Evolutionary conservation across 2,329 filamentous ascomycete species (phyloP), one percentile per base, ranked within the genome.

Genomic region (Geosmithia putterillii): DNA sequence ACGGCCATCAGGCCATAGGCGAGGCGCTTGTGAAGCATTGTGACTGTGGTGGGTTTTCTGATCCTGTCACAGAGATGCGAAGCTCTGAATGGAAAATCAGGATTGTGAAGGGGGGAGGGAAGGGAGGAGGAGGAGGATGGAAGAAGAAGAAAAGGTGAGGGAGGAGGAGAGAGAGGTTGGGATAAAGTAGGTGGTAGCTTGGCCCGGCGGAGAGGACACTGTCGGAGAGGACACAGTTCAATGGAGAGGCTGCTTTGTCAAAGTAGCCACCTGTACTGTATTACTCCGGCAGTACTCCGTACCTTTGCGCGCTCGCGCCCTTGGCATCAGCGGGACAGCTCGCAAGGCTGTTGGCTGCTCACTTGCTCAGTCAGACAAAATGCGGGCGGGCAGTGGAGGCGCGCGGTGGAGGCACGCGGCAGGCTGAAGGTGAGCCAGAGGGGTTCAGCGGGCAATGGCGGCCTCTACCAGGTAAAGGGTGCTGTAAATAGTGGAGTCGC

Each of bases 1-100:
- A 72, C 71, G 53, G 69, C 68, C 56, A 77, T 59, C 54, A 76
- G 66, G 67, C 71, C 69, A 52, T 68, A 64, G 54, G 71, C 67
- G 49, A 76, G 54, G 53, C 63, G 65, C 60, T 70, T 70, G 54
- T 65, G 62, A 50, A 65, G 65, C 71, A 74, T 74, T 47, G 54
- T 65, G 38, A 7, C 19, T 41, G 21, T 10, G 25, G 12, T 39
- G 38, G 17, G 6, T 36, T 20, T 4, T 39, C 7, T 39, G 37
- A 20, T 20, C 37, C 12, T 3, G 18, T 20, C 21, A 36, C 34
- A 23, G 35, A 23, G 34, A 23, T 17, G 32, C 8, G 20, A 15
- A 8, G n/a, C 18, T 28, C 40, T 4, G 23, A 32, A 28, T 4
- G 28, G 4, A 42, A 18, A 43, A 39, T 18, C 35, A 22, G 20